A percentile compares a stretch with the other conserved stretches of the same genome.
phyloP scores from a whole-genome alignment of 2,329 filamentous ascomycete genomes.

The Fusarium ambrosium region DNA sequence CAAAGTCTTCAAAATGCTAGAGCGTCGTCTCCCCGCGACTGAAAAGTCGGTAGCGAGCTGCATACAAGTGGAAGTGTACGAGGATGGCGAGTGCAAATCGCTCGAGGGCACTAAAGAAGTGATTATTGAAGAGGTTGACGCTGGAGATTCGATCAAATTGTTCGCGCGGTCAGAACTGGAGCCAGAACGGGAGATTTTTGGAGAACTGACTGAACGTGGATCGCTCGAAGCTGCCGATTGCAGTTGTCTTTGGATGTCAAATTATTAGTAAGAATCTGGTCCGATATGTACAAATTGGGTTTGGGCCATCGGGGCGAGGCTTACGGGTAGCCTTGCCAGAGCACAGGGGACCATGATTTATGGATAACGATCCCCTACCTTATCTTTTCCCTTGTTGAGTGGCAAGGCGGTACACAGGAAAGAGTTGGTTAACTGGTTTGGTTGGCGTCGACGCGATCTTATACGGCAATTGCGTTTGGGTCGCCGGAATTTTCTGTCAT shows the following conservation, averaged over 20 bases:
- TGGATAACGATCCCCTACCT: slow-evolving; percentile 1
- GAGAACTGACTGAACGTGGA: slow-evolving; percentile 32
- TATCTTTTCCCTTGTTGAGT: slow-evolving; percentile 12
- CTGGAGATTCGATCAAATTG: neutral
- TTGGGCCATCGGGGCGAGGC: slow-evolving; percentile 2
- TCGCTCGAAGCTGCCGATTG: slow-evolving; percentile 62
- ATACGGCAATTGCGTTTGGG: slow-evolving; percentile 17
- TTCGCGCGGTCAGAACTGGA: slow-evolving; percentile 1
- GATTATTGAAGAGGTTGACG: slow-evolving; percentile 61
- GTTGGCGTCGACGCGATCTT: slow-evolving; percentile 23
- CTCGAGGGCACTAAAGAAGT: slow-evolving; percentile 58
- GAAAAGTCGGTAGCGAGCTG: slow-evolving; percentile 58
- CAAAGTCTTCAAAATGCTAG: slow-evolving; percentile 67
- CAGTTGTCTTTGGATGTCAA: slow-evolving; percentile 67
- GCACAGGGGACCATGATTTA: neutral
- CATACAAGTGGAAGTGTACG: slow-evolving; percentile 61
- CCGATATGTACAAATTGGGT: slow-evolving; percentile 12
- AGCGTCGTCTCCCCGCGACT: slow-evolving; percentile 59
- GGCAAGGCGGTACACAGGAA: slow-evolving; percentile 32
- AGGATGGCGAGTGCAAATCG: slow-evolving; percentile 54
- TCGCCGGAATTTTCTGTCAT: slow-evolving; percentile 27
- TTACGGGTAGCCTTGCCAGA: neutral
- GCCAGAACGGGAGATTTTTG: slow-evolving; percentile 24
- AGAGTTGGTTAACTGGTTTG: slow-evolving; percentile 14
- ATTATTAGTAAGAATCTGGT: slow-evolving; percentile 44